Evolutionary conservation across 2,329 filamentous ascomycete species (phyloP).

Genomic region (Aspergillus japonicus): DNA sequence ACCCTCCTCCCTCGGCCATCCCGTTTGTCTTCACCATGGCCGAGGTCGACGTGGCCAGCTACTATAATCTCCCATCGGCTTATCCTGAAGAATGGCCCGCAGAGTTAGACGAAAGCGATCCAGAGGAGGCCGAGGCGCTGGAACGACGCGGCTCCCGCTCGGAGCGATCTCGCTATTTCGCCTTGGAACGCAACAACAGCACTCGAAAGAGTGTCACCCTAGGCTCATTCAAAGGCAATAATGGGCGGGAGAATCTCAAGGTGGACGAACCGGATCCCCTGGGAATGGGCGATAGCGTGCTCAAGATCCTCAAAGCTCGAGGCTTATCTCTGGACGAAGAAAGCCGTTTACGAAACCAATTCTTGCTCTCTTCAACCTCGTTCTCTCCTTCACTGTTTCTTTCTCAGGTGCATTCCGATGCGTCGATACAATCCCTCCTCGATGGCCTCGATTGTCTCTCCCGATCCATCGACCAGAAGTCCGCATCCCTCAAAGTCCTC

Average conservation of each 20-base stretch:
- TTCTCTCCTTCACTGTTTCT: conserved; percentile 92
- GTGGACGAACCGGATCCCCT: conserved; percentile 91
- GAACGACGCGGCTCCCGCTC: conserved; percentile 48
- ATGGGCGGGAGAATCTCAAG: conserved; percentile 72
- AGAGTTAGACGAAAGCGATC: conserved; percentile 72
- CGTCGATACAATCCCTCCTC: conserved; percentile 77
- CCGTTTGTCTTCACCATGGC: conserved; percentile 48
- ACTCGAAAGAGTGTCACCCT: conserved; percentile 65
- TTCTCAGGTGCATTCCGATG: conserved; percentile 83
- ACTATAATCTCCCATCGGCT: conserved; percentile 79
- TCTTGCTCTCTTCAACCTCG: conserved; percentile 90
- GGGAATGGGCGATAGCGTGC: conserved; percentile 83
- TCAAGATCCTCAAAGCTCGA: conserved; percentile 71
- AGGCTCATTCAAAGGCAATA: conserved; percentile 66
- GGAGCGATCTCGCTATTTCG: conserved; percentile 76
- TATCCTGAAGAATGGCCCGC: conserved; percentile 84
- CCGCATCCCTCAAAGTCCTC: conserved; percentile 89
- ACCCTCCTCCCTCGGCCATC: conserved; percentile 2
- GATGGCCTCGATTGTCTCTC: conserved; percentile 82
- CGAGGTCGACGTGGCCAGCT: conserved; percentile 79
- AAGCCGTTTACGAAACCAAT: conserved; percentile 76
- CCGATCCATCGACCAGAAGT: conserved; percentile 94
- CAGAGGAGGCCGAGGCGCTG: conserved; percentile 57
- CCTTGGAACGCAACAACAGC: conserved; percentile 73
- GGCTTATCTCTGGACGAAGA: conserved; percentile 85